Conservation (phyloP, 345 rosid species). For the Brassica rapa region DNA sequence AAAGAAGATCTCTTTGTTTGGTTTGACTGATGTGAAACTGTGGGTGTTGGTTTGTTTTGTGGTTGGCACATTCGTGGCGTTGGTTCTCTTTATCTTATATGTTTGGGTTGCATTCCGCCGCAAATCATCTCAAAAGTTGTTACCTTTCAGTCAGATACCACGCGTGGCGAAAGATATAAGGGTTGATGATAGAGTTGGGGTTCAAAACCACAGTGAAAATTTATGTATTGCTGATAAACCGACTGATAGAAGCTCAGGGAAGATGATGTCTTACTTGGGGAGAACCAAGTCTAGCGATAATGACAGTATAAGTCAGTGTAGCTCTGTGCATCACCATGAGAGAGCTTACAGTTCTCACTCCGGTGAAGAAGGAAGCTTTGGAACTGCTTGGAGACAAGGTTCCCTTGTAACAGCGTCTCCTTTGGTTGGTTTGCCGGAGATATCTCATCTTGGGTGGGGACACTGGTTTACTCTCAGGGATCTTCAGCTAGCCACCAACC, state of each 20-base stretch:
- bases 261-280: conserved; percentile 57
- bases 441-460: conserved; percentile 99
- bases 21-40: conserved; percentile 77
- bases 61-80: conserved; percentile 62
- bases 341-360: conserved; percentile 74
- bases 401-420: conserved; percentile 87
- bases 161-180: conserved; percentile 82
- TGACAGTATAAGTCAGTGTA: conserved; percentile 81
- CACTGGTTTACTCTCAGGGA: conserved; percentile 99
- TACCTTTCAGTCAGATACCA: conserved; percentile 70
- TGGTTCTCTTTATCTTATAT: conserved; percentile 70
- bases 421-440: conserved; percentile 86
- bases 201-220: conserved; percentile 50
- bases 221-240: conserved; percentile 54
- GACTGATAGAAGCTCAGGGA: conserved; percentile 59
- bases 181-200: conserved; percentile 76
- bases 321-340: conserved; percentile 72
- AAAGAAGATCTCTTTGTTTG: conserved; percentile 71
- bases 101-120: conserved; percentile 70
- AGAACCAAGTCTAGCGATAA: conserved; percentile 80
- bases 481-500: conserved; percentile 80
- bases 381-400: conserved; percentile 60
- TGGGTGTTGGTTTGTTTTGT: conserved; percentile 87
- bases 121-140: conserved; percentile 56
- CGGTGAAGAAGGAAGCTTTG: conserved; percentile 93